phyloP scores from a whole-genome alignment of 2,329 filamentous ascomycete species.

The Incumbomyces delicatus region DNA sequence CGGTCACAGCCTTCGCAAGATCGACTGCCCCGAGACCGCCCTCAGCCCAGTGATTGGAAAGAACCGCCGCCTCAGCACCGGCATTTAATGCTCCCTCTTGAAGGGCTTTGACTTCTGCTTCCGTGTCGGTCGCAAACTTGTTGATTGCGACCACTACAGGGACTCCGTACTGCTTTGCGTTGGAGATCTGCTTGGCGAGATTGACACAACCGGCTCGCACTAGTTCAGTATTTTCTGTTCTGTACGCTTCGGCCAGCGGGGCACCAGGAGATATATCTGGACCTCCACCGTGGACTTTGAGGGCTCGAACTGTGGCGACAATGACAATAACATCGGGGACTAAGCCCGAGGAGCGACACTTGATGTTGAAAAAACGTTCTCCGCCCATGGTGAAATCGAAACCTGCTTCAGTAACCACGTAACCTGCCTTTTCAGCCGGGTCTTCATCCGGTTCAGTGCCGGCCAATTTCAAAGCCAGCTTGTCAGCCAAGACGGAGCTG shows the following conservation, averaged over 20 bases:
- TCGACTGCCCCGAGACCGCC: constrained; percentile 85
- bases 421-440: constrained; percentile 71
- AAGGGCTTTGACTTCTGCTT: constrained; percentile 80
- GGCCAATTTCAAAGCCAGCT: constrained; percentile 87
- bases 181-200: constrained; percentile 86
- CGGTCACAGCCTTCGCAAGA: constrained; percentile 77
- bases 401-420: constrained; percentile 91
- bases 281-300: constrained; percentile 94
- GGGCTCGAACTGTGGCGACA: constrained; percentile 85
- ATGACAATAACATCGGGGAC: constrained; percentile 89
- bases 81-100: constrained; percentile 85
- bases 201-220: constrained; percentile 87
- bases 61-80: constrained; percentile 85
- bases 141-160: constrained; percentile 97
- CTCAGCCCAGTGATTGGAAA: constrained; percentile 94
- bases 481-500: constrained; percentile 89
- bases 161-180: constrained; percentile 79
- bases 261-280: constrained; percentile 87
- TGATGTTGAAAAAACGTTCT: constrained; percentile 99
- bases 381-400: constrained; percentile 99
- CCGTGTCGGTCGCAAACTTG: constrained; percentile 87
- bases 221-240: constrained; percentile 84
- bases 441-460: constrained; percentile 90
- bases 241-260: constrained; percentile 77
- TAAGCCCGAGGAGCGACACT: constrained; percentile 89